Percentiles rank a stretch among this genome's conserved stretches.
These are phyloP conservation scores for Akanthomyces muscarius DNA, from an alignment of 2,329 filamentous ascomycete species.

Conservation along the genomic window DNA sequence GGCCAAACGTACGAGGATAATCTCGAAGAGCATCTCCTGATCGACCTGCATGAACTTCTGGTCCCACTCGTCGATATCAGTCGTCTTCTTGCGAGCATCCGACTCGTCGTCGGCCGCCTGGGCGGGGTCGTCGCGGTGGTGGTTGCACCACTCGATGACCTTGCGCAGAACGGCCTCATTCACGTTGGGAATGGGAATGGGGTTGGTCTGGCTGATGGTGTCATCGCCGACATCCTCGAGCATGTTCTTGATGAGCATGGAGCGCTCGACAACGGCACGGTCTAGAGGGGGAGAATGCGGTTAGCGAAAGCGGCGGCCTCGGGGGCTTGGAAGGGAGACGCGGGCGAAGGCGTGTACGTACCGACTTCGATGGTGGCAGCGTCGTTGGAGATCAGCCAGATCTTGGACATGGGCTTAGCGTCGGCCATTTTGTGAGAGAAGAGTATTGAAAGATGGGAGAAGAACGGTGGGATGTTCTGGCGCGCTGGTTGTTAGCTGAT, in stretches of 20 bases:
- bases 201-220: slow-evolving; percentile 50
- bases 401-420: slow-evolving; percentile 34
- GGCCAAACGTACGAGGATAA: slow-evolving; percentile 72
- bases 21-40: slow-evolving; percentile 99
- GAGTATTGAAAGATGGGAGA: neutral
- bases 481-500: neutral
- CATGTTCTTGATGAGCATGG: slow-evolving; percentile 96
- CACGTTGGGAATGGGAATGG: slow-evolving; percentile 88
- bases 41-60: slow-evolving; percentile 99
- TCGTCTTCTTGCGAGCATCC: slow-evolving; percentile 95
- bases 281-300: slow-evolving; percentile 45
- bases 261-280: slow-evolving; percentile 81
- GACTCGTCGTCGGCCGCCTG: slow-evolving; percentile 81
- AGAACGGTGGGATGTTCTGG: neutral
- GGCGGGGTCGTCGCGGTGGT: slow-evolving; percentile 88
- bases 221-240: slow-evolving; percentile 82
- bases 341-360: slow-evolving; percentile 29
- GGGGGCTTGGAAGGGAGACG: neutral
- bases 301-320: slow-evolving; percentile 14
- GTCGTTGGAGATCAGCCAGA: slow-evolving; percentile 52
- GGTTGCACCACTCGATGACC: slow-evolving; percentile 96
- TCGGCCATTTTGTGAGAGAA: slow-evolving; percentile 32
- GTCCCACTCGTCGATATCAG: slow-evolving; percentile 99
- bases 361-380: slow-evolving; percentile 43
- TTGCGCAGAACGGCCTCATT: slow-evolving; percentile 92